Percentiles rank a stretch among this genome's conserved stretches.
phyloP scores from a whole-genome alignment of 2,329 filamentous ascomycete species.

The Ceratocystis albifundus region DNA sequence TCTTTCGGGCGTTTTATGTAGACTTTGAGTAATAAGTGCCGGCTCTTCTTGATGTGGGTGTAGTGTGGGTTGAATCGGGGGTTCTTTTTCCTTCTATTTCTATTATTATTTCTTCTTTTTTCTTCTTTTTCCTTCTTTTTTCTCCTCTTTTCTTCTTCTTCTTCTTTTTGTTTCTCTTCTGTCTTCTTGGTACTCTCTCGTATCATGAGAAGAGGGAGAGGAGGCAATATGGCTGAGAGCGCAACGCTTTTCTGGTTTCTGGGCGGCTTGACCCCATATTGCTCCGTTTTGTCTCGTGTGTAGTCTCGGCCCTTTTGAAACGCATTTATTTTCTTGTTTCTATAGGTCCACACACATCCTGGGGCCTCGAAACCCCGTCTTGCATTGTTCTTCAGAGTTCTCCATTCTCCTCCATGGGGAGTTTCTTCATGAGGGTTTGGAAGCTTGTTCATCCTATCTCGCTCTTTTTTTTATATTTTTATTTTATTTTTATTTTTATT shows the following conservation, averaged over 20 bases:
- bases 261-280: not conserved
- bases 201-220: too few relatives aligned
- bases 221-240: too few relatives aligned
- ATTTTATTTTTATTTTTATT: too few relatives aligned
- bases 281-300: not conserved
- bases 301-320: conserved; percentile 9
- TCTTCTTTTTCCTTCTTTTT: too few relatives aligned
- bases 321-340: not conserved
- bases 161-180: not conserved
- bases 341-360: not conserved
- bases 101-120: too few relatives aligned
- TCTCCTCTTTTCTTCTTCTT: not conserved
- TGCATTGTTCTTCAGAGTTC: not conserved
- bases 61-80: too few relatives aligned
- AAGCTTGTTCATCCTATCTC: conserved; percentile 10
- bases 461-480: not conserved
- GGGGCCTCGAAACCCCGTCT: not conserved
- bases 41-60: too few relatives aligned
- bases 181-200: too few relatives aligned
- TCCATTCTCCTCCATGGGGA: too few relatives aligned
- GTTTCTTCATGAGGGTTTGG: not conserved
- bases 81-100: too few relatives aligned
- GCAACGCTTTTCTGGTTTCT: not conserved
- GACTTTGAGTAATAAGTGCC: too few relatives aligned
- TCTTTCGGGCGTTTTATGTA: not conserved